Conservation (phyloP, 495 filamentous ascomycete genomes). For the Penicillium steckii region DNA sequence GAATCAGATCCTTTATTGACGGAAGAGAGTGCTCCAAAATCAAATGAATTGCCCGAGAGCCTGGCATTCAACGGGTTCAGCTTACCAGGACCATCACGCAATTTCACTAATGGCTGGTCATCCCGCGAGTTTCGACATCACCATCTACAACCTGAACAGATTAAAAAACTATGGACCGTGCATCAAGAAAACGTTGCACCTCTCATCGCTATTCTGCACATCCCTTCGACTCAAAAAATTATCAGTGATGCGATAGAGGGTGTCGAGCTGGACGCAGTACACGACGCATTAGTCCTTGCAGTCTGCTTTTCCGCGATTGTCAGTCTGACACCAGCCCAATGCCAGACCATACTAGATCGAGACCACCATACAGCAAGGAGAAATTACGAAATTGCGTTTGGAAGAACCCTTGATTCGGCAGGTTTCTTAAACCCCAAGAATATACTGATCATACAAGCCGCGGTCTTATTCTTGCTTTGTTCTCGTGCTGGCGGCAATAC, state of each 20-base stretch:
- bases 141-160: conserved; percentile 28
- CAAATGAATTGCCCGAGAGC: neutral
- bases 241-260: conserved; percentile 32
- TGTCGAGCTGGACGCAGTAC: conserved; percentile 40
- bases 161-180: conserved; percentile 59
- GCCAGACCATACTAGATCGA: conserved; percentile 7
- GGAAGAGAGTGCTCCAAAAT: neutral
- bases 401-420: conserved; percentile 65
- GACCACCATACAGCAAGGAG: conserved; percentile 38
- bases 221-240: conserved; percentile 46
- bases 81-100: neutral
- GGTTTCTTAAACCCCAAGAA: conserved; percentile 65
- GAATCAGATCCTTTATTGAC: neutral
- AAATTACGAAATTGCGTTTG: conserved; percentile 64
- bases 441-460: conserved; percentile 64
- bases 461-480: conserved; percentile 63
- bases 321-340: conserved; percentile 48
- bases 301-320: conserved; percentile 71
- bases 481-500: conserved; percentile 56
- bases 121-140: neutral
- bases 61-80: neutral
- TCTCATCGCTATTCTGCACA: conserved; percentile 60
- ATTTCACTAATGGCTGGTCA: neutral
- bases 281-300: conserved; percentile 65
- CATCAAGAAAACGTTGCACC: conserved; percentile 65